Evolutionary conservation across 331 rosid species (phyloP), one percentile per base, ranked within the genome.

Genomic region (Dryas integrifolia): DNA sequence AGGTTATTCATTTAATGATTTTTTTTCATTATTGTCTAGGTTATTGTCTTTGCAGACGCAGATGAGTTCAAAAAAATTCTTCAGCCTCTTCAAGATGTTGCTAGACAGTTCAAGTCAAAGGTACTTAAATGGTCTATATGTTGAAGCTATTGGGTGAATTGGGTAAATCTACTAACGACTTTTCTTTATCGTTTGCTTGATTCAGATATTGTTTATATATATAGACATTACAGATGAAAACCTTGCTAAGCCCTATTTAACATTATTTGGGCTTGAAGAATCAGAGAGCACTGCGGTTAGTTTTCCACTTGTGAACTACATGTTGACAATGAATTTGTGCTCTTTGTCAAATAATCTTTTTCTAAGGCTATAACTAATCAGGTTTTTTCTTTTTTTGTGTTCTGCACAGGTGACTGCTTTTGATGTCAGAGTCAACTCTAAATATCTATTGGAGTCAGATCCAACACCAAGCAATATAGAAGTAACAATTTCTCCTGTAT

Each of bases 161-260:
- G 14, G 65, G 72, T 76, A 71, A 39, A 61, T 65, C 65, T 82
- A 64, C 4, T 58, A 30, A 58, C 55, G 70, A 44, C 44, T 9
- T 69, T 73, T 46, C 74, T 75, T 75, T 73, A 38, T 50, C 59
- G 47, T 72, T 70, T 59, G 82, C 70, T 65, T 53, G 67, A 60
- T 82, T 84, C 92, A 91, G 97, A 78, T 94, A 52, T 74, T 94
- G 87, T 83, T 91, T 70, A 69, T 91, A 53, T 71, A 80, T 67
- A 82, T 91, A 55, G 96, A 89, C 82, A 85, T 91, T 65, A 75
- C 81, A 0, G 84, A 91, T 38, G 97, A 86, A 85, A 88, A 94
- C 87, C 97, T 91, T 55, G 97, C 98, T 46, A 94, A 94, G 84
- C 98, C 98, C 44, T 84, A 86, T 82, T 84, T 91, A 65, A 82